Evolutionary conservation across 257 asterid species (phyloP), one percentile per base, ranked within the genome.

Genomic region (Catharanthus roseus): DNA sequence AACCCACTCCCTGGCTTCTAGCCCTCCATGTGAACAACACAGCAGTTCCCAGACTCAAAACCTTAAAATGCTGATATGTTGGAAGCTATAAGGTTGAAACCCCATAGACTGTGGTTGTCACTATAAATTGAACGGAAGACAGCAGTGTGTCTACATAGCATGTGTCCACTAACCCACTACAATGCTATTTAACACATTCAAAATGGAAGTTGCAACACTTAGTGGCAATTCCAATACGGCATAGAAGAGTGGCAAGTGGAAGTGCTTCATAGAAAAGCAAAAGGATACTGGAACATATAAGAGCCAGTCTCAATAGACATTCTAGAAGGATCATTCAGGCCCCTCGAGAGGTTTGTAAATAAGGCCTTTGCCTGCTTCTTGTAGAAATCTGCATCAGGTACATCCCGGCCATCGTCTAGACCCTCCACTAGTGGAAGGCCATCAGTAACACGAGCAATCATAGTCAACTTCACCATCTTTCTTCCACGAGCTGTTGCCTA

Each of bases 361-460:
- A 93, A 75, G 21, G 88, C 82, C 81, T 93, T 93, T 58, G 82
- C 98, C 85, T 90, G 98, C 75, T 86, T 96, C 79, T 93, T 93
- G 81, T 93, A 93, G 69, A 72, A 78, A 77, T 93, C 98, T 55
- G 90, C 75, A 77, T 93, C 93, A 26, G 90, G 89, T 78, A 93
- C 76, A 72, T 90, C 98, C 58, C 98, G 92, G 54, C 92, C 91
- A 79, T 93, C 98, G 72, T 93, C 98, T 79, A 93, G 84, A 42
- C 97, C 98, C 85, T 93, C 98, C 58, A 82, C 98, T 63, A 93
- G 76, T 0, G 89, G 97, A 74, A 93, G 96, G 69, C 98, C 98
- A 83, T 93, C 98, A 67, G 93, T 90, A 66, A 93, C 95, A 79
- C 98, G 97, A 77, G 97, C 95, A 77, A 93, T 87, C 98, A 93